These are phyloP conservation scores for Penicillium brevicompactum DNA, from an alignment of 2,329 filamentous ascomycete species.

Conservation along the genomic window DNA sequence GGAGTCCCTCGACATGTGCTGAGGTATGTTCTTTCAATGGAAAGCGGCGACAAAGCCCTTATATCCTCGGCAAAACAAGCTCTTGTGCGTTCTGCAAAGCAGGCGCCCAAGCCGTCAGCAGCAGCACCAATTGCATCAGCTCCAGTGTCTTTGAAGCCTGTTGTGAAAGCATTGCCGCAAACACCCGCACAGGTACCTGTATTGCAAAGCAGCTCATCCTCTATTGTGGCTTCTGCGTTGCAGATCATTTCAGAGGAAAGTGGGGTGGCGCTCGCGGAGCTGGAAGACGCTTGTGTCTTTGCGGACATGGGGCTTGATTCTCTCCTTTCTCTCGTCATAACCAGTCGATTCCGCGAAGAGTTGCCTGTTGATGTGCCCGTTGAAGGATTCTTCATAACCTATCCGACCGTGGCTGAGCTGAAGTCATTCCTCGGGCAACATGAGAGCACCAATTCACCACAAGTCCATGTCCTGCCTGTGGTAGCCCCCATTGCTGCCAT, in stretches of 20 bases:
- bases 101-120: conserved; percentile 8
- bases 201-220: not conserved
- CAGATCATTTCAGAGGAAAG: conserved; percentile 21
- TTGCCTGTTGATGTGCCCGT: conserved; percentile 3
- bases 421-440: not conserved
- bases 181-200: not conserved
- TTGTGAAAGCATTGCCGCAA: not conserved
- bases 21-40: conserved; percentile 15
- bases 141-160: not conserved
- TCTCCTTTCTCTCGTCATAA: conserved; percentile 12
- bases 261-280: conserved; percentile 7
- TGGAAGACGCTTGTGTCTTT: conserved; percentile 10
- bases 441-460: not conserved
- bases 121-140: not conserved
- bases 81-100: not conserved
- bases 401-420: conserved; percentile 2
- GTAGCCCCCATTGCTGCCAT: not conserved
- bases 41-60: conserved; percentile 1
- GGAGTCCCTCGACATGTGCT: conserved; percentile 23
- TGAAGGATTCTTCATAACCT: not conserved
- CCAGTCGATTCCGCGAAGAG: conserved; percentile 14
- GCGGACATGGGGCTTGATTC: conserved; percentile 18
- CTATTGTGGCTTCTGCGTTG: not conserved
- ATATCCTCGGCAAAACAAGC: not conserved
- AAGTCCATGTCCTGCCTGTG: not conserved